Percentiles rank a stretch among this genome's conserved stretches.
phyloP scores from a whole-genome alignment of 768 basidiomycete genomes.

The Amylocystis lapponica region DNA sequence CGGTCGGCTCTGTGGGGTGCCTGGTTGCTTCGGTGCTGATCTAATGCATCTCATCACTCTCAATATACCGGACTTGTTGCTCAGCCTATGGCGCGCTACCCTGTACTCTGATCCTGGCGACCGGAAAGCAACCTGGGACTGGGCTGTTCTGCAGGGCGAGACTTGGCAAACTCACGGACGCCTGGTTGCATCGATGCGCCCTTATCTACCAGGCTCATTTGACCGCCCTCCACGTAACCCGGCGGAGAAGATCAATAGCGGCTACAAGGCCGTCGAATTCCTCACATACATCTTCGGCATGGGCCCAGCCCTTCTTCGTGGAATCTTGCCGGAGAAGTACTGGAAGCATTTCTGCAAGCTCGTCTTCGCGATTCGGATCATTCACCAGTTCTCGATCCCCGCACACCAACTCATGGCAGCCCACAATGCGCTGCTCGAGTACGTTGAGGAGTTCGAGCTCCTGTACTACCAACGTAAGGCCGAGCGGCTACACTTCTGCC shows the following conservation, averaged over 20 bases:
- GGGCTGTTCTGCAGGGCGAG: conserved; percentile 16
- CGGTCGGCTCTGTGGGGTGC: conserved; percentile 21
- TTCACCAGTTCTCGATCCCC: conserved; percentile 16
- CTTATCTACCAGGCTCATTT: conserved; percentile 35
- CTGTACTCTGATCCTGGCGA: conserved; percentile 19
- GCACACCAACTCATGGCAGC: conserved; percentile 8
- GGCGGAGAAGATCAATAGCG: conserved; percentile 32
- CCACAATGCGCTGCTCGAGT: conserved; percentile 20
- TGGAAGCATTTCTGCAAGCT: conserved; percentile 26
- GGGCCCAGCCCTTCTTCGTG: conserved; percentile 20
- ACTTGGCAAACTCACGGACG: conserved; percentile 33
- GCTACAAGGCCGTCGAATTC: conserved; percentile 26
- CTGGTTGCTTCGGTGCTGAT: conserved; percentile 27
- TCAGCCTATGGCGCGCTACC: conserved; percentile 28
- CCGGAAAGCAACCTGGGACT: conserved; percentile 23
- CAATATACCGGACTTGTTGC: conserved; percentile 31
- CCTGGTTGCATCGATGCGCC: conserved; percentile 23
- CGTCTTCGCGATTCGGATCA: conserved; percentile 17
- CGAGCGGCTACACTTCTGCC: conserved; percentile 28
- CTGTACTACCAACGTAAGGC: conserved; percentile 27
- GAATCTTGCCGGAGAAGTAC: conserved; percentile 18
- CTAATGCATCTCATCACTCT: conserved; percentile 34
- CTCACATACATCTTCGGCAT: conserved; percentile 17
- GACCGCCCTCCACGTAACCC: conserved; percentile 36
- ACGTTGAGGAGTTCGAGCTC: conserved; percentile 28